A percentile compares a stretch with the other conserved stretches of the same genome.
These are phyloP conservation scores for Candida dendrica DNA, from an alignment of 805 yeast genomes.

Conservation along the genomic window DNA sequence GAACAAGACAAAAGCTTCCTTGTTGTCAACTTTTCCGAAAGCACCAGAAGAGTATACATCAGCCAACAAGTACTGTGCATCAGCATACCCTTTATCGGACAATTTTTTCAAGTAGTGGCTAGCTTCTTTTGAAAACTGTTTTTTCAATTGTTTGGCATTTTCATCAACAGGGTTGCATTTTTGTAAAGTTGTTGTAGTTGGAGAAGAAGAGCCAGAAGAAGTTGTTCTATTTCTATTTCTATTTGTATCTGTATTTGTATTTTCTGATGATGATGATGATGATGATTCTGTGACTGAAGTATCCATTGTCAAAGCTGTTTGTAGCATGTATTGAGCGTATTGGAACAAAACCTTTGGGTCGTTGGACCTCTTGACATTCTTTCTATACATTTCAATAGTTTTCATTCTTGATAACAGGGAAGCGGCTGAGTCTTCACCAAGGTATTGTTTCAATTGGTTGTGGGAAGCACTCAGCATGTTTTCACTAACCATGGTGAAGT, in stretches of 20 bases:
- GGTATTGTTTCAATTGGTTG: constrained; percentile 40
- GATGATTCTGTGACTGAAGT: neutral
- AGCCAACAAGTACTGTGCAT: constrained; percentile 89
- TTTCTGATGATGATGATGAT: constrained; percentile 1
- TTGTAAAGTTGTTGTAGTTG: neutral
- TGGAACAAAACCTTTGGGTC: constrained; percentile 86
- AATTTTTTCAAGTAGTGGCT: constrained; percentile 58
- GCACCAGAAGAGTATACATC: constrained; percentile 86
- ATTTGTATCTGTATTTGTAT: too few species aligned
- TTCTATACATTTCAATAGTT: constrained; percentile 80
- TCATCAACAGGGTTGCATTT: too few species aligned
- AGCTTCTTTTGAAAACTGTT: constrained; percentile 71
- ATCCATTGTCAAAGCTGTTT: constrained; percentile 67
- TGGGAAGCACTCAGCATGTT: constrained; percentile 45
- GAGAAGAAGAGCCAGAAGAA: neutral
- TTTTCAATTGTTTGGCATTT: constrained; percentile 29
- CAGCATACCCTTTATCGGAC: constrained; percentile 73
- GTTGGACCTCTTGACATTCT: constrained; percentile 75
- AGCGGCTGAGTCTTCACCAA: constrained; percentile 40
- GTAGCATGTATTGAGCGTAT: constrained; percentile 85
- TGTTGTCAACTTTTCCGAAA: constrained; percentile 70
- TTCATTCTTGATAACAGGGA: constrained; percentile 66
- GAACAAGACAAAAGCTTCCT: constrained; percentile 69
- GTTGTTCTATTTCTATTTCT: too few species aligned
- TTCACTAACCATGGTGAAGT: constrained; percentile 31